phyloP scores from a whole-genome alignment of 164 flowering plant genomes.

The Aristolochia fimbriata region DNA sequence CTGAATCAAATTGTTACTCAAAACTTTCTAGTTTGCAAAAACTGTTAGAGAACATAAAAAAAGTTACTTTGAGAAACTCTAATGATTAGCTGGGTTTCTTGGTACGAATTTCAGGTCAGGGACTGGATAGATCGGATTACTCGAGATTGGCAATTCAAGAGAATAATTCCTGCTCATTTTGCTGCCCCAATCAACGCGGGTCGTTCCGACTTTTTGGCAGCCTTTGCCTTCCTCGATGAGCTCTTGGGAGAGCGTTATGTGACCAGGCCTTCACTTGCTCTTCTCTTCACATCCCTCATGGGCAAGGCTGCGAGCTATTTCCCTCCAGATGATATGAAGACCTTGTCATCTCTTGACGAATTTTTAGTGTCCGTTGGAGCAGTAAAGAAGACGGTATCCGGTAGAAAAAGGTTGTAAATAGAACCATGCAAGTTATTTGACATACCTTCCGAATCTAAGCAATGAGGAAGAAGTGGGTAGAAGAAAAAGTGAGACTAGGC shows the following conservation, averaged over 20 bases:
- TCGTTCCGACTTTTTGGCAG: conserved; percentile 79
- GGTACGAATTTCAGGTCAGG: conserved; percentile 36
- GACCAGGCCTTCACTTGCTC: conserved; percentile 60
- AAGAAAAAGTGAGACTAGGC: too few relatives aligned
- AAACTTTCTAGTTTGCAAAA: not conserved
- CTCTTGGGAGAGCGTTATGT: conserved; percentile 67
- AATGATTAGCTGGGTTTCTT: not conserved
- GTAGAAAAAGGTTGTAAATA: conserved; percentile 29
- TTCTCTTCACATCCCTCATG: conserved; percentile 65
- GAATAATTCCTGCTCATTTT: conserved; percentile 94
- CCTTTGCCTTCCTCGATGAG: conserved; percentile 88
- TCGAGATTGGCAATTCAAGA: conserved; percentile 76
- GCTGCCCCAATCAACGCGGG: conserved; percentile 76
- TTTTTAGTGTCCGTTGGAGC: conserved; percentile 87
- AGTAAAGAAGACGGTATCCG: conserved; percentile 93
- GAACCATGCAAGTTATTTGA: not conserved
- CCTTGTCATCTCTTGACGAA: conserved; percentile 85
- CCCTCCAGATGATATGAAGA: conserved; percentile 97
- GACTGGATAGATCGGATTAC: conserved; percentile 82
- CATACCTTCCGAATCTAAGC: too few relatives aligned
- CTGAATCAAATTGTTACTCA: too few relatives aligned
- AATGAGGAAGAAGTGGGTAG: too few relatives aligned
- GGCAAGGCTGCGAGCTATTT: conserved; percentile 94
- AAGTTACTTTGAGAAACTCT: too few relatives aligned
- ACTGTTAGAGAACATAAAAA: too few relatives aligned